phyloP scores from a whole-genome alignment of 148 eudicot genomes.

The Silene latifolia region DNA sequence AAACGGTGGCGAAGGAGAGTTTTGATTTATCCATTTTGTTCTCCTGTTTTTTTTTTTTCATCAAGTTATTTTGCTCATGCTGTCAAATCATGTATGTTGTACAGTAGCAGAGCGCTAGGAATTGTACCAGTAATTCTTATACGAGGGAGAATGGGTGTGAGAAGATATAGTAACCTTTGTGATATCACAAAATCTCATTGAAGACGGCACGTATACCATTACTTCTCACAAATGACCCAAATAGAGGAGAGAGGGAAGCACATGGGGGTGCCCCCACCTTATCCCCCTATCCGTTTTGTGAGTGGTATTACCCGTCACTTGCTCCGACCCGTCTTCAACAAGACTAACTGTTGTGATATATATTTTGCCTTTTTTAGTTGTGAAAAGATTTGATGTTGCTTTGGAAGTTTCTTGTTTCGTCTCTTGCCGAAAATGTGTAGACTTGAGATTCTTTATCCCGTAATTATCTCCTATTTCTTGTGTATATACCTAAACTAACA shows the following conservation, averaged over 20 bases:
- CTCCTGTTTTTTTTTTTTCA: background rate
- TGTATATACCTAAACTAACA: too few species aligned
- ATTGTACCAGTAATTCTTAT: background rate
- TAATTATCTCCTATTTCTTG: too few species aligned
- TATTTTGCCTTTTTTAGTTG: background rate
- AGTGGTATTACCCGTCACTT: too few species aligned
- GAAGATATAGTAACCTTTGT: conserved; percentile 3
- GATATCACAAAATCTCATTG: too few species aligned
- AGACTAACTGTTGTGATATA: too few species aligned
- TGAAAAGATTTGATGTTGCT: background rate
- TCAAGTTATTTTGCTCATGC: conserved; percentile 4
- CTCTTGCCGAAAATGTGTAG: too few species aligned
- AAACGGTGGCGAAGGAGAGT: conserved; percentile 6
- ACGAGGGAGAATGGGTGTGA: conserved; percentile 1
- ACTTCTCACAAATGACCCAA: too few species aligned
- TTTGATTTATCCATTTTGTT: conserved; percentile 10
- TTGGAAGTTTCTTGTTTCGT: background rate
- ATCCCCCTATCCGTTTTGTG: too few species aligned
- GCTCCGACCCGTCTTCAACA: too few species aligned
- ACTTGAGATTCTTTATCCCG: too few species aligned
- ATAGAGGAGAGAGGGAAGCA: conserved; percentile 36
- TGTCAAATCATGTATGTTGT: conserved; percentile 24
- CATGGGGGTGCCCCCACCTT: too few species aligned
- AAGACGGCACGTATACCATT: too few species aligned
- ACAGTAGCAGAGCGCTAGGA: conserved; percentile 21